Base-by-base conservation (phyloP, 345 rosid species). In the Litchi chinensis region DNA sequence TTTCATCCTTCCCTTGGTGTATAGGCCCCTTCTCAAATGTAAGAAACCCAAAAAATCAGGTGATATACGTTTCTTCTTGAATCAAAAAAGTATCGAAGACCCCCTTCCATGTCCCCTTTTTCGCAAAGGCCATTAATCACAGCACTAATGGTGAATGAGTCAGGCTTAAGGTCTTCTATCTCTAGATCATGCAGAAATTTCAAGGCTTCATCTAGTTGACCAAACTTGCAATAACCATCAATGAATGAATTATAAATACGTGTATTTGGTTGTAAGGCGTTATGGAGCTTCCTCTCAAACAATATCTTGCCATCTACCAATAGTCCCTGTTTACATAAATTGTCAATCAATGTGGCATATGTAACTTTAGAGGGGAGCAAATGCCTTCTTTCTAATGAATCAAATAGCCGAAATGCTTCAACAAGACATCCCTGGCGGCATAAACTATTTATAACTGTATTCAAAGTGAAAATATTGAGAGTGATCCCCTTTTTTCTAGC, bases 371-470 rank as follows among this genome's bases (percentile, higher is more conserved):
- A 92, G 13, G 98, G 93, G 79, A 73, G 78, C 84, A 89, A 78
- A 70, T 85, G 82, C 28, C 87, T 84, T 48, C 82, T 89, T 79
- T 92, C 97, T 60, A 95, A 82, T 5, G 95, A 91, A 84, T 93
- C 94, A 86, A 89, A 95, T 57, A 95, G 83, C 70, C 93, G 92
- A 73, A 92, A 90, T 81, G 99, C 99, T 87, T 93, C 98, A 79
- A 88, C 73, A 78, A 93, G 88, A 82, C 94, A 93, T 75, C 96
- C 96, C 77, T 92, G 93, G 76, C 41, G 81, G 83, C 97, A 95
- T 83, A 93, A 86, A 70, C 96, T 93, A 79, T 84, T 74, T 66
- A 93, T 86, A 75, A 93, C 79, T 43, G 95, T 80, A 83, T 93
- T 95, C 81, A 92, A 93, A 54, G 92, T 89, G 70, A 92, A 70